phyloP scores from a whole-genome alignment of 768 basidiomycete species.

The Mycena leptocephala region DNA sequence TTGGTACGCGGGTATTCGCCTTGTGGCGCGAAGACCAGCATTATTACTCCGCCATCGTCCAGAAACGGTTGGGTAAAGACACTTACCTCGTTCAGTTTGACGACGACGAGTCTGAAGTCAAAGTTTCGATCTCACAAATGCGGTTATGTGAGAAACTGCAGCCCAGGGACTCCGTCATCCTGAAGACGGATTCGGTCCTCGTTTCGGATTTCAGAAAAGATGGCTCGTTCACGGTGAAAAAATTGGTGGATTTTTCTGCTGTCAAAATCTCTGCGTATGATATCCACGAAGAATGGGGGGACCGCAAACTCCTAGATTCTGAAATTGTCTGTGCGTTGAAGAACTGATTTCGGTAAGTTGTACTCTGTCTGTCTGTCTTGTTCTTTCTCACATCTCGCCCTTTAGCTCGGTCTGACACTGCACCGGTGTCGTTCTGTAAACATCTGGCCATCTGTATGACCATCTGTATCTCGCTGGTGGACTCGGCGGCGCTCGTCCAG shows the following conservation, averaged over 20 bases:
- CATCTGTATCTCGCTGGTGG: too few relatives aligned
- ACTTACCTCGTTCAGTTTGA: conserved; percentile 1
- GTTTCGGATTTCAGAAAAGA: background rate
- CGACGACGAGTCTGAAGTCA: background rate
- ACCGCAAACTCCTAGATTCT: background rate
- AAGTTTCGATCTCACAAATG: background rate
- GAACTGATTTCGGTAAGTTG: too few relatives aligned
- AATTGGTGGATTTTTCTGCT: background rate
- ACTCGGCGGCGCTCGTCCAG: too few relatives aligned
- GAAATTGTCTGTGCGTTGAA: background rate
- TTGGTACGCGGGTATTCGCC: conserved; percentile 1
- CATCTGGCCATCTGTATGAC: too few relatives aligned
- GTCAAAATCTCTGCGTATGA: background rate
- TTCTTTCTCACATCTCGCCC: too few relatives aligned
- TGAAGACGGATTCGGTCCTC: background rate
- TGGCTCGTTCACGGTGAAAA: background rate
- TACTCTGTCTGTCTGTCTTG: too few relatives aligned
- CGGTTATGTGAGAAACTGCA: too few relatives aligned
- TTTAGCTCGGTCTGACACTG: too few relatives aligned
- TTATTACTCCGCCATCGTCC: conserved; percentile 12
- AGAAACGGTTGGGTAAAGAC: background rate
- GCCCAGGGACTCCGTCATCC: background rate
- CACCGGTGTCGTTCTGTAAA: too few relatives aligned
- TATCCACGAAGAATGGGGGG: background rate
- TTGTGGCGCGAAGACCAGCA: background rate